Base-by-base conservation (phyloP, 495 filamentous ascomycete species). In the Penicillium diatomitis region DNA sequence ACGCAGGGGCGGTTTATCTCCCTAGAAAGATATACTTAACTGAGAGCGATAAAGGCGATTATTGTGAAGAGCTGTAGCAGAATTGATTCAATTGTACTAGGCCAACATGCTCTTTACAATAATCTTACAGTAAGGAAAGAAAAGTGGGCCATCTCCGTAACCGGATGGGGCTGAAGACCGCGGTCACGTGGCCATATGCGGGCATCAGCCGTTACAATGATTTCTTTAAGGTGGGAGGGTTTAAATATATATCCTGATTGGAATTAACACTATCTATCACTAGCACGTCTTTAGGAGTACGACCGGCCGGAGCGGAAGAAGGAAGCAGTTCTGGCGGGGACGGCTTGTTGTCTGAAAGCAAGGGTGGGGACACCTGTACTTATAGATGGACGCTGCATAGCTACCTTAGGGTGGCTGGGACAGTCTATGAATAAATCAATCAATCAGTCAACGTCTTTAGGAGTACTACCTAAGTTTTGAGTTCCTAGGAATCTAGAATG, bases 351-450 rank as follows among this genome's bases (percentile, higher is more conserved):
- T 53, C 46, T 45, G 51, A 45, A 49, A 53, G 51, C 41, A 31
- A 53, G 40, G 41, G 46, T 34, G 51, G 51, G 40, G 37, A 45
- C 51, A 53, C 46, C 51, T 53, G 51, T 49, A 49, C 41, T 49
- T 53, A 53, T 48, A 53, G 51, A 20, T 41, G 35, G 12, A 40
- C 41, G 51, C 51, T 53, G 51, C 51, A 53, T 53, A 53, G 51
- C 47, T 45, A 46, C 51, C 41, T 45, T 48, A 44, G 46, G 51
- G 49, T 31, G 49, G 49, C 49, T 51, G 42, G 42, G 42, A 51
- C 42, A 51, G 49, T 46, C 49, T 51, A 51, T 51, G 42, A 51
- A 46, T 51, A 20, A 20, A 20, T 20, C 20, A 20, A 20, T 20
- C 20, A 20, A 20, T 20, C 20, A 20, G 2, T 20, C 20, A 20